Evolutionary conservation across 306 rosid genomes (phyloP).

Genomic region (Rubus parviflorus): DNA sequence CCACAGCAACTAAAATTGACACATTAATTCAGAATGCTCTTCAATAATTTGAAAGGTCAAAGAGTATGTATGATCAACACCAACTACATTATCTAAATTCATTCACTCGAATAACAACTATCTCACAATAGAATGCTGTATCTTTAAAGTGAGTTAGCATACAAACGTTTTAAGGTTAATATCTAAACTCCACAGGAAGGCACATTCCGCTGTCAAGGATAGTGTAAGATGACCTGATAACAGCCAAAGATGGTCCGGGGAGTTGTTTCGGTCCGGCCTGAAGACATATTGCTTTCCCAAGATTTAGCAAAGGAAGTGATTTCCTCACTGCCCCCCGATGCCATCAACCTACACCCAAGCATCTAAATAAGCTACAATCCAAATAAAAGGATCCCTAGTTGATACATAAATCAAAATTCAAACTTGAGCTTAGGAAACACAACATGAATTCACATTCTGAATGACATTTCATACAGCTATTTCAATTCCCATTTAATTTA

Average conservation of each 20-base stretch:
- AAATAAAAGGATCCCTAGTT: neutral
- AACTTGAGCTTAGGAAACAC: neutral
- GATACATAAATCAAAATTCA: neutral
- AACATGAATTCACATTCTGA: neutral
- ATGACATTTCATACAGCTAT: neutral
- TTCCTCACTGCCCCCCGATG: slow-evolving; percentile 4
- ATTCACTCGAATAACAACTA: neutral
- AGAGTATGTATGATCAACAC: neutral
- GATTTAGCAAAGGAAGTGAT: neutral
- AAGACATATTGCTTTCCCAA: neutral
- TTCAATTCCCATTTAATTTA: neutral
- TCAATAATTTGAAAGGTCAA: neutral
- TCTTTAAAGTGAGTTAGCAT: neutral
- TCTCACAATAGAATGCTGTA: neutral
- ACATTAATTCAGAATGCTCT: neutral
- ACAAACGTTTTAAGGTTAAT: slow-evolving; percentile 12
- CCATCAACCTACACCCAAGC: slow-evolving; percentile 20
- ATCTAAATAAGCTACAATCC: slow-evolving; percentile 19
- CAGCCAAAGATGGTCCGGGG: neutral
- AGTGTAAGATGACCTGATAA: slow-evolving; percentile 11
- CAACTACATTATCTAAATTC: slow-evolving; percentile 2
- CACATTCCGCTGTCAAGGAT: neutral
- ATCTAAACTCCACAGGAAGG: neutral
- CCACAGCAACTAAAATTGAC: neutral
- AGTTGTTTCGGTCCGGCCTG: slow-evolving; percentile 5